Conservation (phyloP, 495 filamentous ascomycete genomes). For the Niebla homalea region DNA sequence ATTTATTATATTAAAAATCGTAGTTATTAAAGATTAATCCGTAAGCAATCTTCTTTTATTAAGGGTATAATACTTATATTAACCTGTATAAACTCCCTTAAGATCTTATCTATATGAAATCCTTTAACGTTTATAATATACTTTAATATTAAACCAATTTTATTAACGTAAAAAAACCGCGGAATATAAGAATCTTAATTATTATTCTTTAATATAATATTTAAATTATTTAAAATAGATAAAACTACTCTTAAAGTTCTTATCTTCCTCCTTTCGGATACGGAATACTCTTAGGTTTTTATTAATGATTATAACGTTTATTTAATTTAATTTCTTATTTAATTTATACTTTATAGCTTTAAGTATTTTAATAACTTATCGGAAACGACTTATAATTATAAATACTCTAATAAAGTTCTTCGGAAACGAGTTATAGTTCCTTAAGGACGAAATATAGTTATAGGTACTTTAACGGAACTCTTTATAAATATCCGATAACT, state of each 20-base stretch:
- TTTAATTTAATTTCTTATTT: too few relatives aligned
- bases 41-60: background rate
- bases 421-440: background rate
- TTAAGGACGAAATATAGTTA: too few relatives aligned
- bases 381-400: background rate
- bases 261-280: background rate
- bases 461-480: too few relatives aligned
- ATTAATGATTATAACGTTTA: background rate
- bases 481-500: too few relatives aligned
- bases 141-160: too few relatives aligned
- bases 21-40: background rate
- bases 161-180: too few relatives aligned
- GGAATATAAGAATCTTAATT: too few relatives aligned
- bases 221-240: background rate
- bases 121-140: too few relatives aligned
- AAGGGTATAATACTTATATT: background rate
- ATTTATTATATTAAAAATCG: background rate
- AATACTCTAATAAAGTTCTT: background rate
- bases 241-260: background rate
- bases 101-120: background rate
- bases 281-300: too few relatives aligned
- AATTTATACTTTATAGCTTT: background rate
- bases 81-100: background rate
- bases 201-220: too few relatives aligned
- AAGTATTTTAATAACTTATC: background rate